Base-by-base conservation (phyloP, 2,329 filamentous ascomycete species). In the Venturia asperata region DNA sequence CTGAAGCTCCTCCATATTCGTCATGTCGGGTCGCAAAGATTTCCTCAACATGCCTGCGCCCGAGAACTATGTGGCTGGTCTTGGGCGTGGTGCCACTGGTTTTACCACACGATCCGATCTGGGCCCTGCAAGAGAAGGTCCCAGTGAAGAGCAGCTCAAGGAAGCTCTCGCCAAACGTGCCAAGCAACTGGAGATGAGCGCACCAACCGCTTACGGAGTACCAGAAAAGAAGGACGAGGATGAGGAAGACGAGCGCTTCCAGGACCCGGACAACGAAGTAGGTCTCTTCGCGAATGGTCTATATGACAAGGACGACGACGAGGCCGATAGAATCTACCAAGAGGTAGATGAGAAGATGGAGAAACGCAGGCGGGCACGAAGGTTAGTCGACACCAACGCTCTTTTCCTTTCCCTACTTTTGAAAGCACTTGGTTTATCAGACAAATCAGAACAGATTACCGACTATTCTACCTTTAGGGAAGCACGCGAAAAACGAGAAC, bases 341-440 rank as follows among this genome's bases (percentile, higher is more conserved):
- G 89, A 91, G 74, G 90, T 99, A 68, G 94, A 99, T 72, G 94
- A 97, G 80, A 93, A 90, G 78, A 97, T 99, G 93, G 92, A 95
- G 70, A 90, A 85, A 78, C 85, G 94, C 70, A 83, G 94, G 68
- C 95, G 89, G 80, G 84, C 84, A 70, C 87, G 93, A 85, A 91
- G 90, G 90, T 93, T 85, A 84, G 89, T 90, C 68, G 66, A 69
- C 70, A 69, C 66, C 41, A 67, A 69, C 70, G 69, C 68, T 64
- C 69, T 67, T 67, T 27, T 67, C 52, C 52, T 64, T 19, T 62
- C 52, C 30, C 21, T 41, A 61, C 49, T 37, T 24, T 63, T 34
- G 24, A 19, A 63, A 34, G 60, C 60, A 52, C 42, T 21, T 24
- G 41, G 84, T 90, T 90, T 86, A 89, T 87, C 83, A 81, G 80